Base-by-base conservation (phyloP, 2,329 filamentous ascomycete genomes). In the Sporothrix pseudoabietina region DNA sequence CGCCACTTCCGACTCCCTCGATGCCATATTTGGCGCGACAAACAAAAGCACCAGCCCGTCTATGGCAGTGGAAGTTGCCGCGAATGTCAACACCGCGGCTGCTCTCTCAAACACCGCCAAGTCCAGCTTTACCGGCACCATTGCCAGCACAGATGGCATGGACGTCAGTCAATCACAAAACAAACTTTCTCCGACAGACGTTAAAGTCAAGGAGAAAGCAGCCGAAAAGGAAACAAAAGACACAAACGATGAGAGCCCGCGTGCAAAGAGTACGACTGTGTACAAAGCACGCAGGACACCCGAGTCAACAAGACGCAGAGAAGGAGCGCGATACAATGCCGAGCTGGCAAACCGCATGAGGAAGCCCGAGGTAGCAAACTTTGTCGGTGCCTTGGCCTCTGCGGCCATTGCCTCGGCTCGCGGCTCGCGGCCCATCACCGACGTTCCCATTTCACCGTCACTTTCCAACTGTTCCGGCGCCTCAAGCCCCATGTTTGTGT, bases 211-310 rank as follows among this genome's bases (percentile, higher is more conserved):
- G 12, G 44, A 49, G 44, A 19, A 12, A 16, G 14, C 44, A 49
- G 44, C 6, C 44, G 14, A 12, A 10, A 44, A 44, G 41, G 41
- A 44, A 10, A 14, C 9, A 19, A 49, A 49, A 14, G 44, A 49
- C 2, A 19, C 44, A 49, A 16, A 5, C 16, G 12, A 59, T 8
- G 12, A 19, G 35, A n/a, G 32, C 8, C 16, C 57, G 10, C 59
- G n/a, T 9, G 19, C 59, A 4, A 22, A 19, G 39, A 63, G 59
- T 16, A n/a, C 59, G 7, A n/a, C 22, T 3, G 16, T 61, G 57
- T 65, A 65, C n/a, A 65, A 22, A 8, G 61, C 61, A 26, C 35
- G 39, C 4, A 65, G 61, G 41, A 65, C 61, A 35, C 61, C 35
- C 35, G 39, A 44, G 1, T 65, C 39, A 44, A 10, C 3, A 19